phyloP scores from a whole-genome alignment of 164 flowering plant genomes.

The Berberis thunbergii region DNA sequence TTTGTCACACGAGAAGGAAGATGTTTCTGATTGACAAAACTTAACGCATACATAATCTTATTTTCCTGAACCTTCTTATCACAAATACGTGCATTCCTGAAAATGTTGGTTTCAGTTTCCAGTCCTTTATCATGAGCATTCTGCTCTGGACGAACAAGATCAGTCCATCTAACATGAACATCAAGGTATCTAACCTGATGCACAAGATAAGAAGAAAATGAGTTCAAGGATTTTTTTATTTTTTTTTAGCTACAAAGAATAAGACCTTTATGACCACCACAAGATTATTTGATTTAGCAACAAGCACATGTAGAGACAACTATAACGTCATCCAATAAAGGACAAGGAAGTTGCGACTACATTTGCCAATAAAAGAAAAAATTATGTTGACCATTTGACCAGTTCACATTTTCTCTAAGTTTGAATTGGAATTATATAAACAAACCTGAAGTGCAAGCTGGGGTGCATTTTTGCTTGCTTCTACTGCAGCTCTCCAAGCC shows the following conservation, averaged over 20 bases:
- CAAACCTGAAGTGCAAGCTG: conserved; percentile 95
- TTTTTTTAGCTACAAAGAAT: too few relatives aligned
- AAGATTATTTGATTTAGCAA: too few relatives aligned
- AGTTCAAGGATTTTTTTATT: not conserved
- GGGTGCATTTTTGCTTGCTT: conserved; percentile 57
- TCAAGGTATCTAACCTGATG: conserved; percentile 86
- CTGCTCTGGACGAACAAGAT: conserved; percentile 80
- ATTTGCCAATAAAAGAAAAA: too few relatives aligned
- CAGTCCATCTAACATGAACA: conserved; percentile 75
- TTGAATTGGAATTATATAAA: not conserved
- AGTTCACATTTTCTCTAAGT: too few relatives aligned
- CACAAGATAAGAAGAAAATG: conserved; percentile 11
- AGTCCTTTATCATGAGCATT: conserved; percentile 56
- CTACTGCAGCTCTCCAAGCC: conserved; percentile 91
- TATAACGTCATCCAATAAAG: too few relatives aligned
- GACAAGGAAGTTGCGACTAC: too few relatives aligned
- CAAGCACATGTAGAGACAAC: too few relatives aligned
- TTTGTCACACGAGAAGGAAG: conserved; percentile 87
- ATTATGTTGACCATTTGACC: too few relatives aligned
- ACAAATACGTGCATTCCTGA: conserved; percentile 71
- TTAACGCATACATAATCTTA: conserved; percentile 56
- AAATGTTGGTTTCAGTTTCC: conserved; percentile 70
- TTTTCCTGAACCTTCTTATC: conserved; percentile 48
- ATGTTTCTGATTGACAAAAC: conserved; percentile 60
- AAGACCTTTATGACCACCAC: too few relatives aligned